These are phyloP conservation scores for Heimioporus sp. DNA, from an alignment of 768 basidiomycete genomes.

Conservation along the genomic window DNA sequence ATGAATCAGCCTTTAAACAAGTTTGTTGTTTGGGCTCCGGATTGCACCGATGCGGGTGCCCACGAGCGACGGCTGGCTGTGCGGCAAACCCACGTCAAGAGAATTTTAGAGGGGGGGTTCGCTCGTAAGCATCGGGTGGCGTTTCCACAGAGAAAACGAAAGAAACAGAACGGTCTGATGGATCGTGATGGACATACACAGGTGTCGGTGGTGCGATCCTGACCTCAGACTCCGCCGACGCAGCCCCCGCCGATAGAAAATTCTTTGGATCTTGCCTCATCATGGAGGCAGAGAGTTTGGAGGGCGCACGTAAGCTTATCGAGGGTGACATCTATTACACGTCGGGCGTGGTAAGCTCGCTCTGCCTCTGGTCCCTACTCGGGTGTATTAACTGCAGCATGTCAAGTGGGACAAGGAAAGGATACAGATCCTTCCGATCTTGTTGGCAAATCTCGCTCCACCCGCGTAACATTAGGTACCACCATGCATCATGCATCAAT, in stretches of 20 bases:
- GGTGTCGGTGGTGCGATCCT: slow-evolving; percentile 57
- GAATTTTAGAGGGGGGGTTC: slow-evolving; percentile 41
- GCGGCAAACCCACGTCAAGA: slow-evolving; percentile 48
- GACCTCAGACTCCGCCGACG: slow-evolving; percentile 51
- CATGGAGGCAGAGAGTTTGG: slow-evolving; percentile 51
- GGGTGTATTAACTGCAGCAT: neutral
- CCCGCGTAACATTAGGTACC: slow-evolving; percentile 5
- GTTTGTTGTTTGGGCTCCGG: slow-evolving; percentile 45
- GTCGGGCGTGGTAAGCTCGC: slow-evolving; percentile 19
- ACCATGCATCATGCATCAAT: too few relatives aligned
- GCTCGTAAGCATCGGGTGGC: slow-evolving; percentile 43
- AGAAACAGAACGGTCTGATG: slow-evolving; percentile 8
- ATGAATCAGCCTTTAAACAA: slow-evolving; percentile 14
- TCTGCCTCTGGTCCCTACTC: neutral
- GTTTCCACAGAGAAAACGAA: neutral
- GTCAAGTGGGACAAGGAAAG: slow-evolving; percentile 59
- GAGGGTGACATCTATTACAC: slow-evolving; percentile 25
- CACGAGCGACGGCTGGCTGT: slow-evolving; percentile 52
- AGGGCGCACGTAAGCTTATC: slow-evolving; percentile 33
- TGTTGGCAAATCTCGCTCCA: slow-evolving; percentile 27
- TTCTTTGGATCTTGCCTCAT: slow-evolving; percentile 59
- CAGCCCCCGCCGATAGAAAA: slow-evolving; percentile 49
- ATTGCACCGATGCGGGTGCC: slow-evolving; percentile 47
- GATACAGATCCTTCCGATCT: slow-evolving; percentile 48
- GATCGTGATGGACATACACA: slow-evolving; percentile 20